phyloP scores from a whole-genome alignment of 495 filamentous ascomycete genomes.

The Parachaetomium inaequale region DNA sequence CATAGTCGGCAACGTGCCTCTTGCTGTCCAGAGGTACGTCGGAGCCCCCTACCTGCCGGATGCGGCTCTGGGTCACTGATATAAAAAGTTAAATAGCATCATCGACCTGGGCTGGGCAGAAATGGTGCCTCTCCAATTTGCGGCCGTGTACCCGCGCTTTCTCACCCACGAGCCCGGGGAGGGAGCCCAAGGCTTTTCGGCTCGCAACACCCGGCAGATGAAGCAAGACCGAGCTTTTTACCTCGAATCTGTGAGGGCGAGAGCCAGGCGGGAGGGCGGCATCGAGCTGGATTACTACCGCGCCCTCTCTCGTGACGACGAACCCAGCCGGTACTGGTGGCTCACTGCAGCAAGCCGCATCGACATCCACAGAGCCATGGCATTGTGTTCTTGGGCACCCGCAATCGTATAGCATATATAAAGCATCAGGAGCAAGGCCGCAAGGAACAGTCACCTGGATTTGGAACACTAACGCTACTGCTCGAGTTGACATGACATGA shows the following conservation, averaged over 20 bases:
- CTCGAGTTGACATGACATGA: background rate
- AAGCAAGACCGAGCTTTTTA: conserved; percentile 1
- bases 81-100: conserved; percentile 4
- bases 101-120: background rate
- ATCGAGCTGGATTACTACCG: conserved; percentile 5
- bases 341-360: conserved; percentile 5
- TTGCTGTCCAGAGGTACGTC: background rate
- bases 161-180: conserved; percentile 1
- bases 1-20: background rate
- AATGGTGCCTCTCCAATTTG: conserved; percentile 5
- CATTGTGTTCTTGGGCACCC: conserved; percentile 3
- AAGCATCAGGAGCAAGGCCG: background rate
- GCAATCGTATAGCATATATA: conserved; percentile 2
- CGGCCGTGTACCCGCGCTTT: conserved; percentile 5
- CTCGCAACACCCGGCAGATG: background rate
- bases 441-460: background rate
- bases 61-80: background rate
- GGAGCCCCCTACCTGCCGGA: background rate
- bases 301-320: background rate
- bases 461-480: background rate
- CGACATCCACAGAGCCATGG: conserved; percentile 1
- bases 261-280: background rate
- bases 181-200: background rate
- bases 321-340: conserved; percentile 1
- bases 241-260: conserved; percentile 1